Evolutionary conservation across 176 grass and related monocot species (phyloP), one percentile per base, ranked within the genome.

Genomic region (Triticum timopheevii): DNA sequence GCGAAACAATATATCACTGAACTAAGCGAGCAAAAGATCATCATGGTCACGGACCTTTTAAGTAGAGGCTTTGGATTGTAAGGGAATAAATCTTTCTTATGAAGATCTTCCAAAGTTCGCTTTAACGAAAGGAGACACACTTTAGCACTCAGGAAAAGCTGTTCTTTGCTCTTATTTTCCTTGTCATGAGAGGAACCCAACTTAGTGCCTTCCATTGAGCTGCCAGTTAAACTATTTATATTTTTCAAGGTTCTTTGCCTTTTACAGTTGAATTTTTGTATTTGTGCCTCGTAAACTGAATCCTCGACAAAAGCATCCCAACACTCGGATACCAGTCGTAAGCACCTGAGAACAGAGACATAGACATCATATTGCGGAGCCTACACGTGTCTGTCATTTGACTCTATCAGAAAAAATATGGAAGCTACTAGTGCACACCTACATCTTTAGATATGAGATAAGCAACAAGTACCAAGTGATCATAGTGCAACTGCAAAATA

Each of bases 401-500:
- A 81, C 80, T 52, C 49, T 24, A 31, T 70, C 34, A 84, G 24
- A 27, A 76, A 38, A 39, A 15, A 12, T 24, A 82, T 80, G 28
- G 42, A 70, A 81, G 73, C 23, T 58, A 81, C 65, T 83, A 72
- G 82, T 86, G 81, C 65, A 95, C 85, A 68, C 96, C 90, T 61
- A 88, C 90, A 85, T 96, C 92, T 84, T 96, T 94, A 80, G 96
- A 96, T 87, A 95, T 94, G 65, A 98, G 93, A 82, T 96, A 98
- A 87, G 96, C 96, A 85, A 96, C 74, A 73, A 98, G 90, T 64
- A 98, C 90, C 87, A 96, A 82, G 82, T 98, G 93, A 94, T 98
- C 96, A 85, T 94, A 98, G 83, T 94, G 83, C 66, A 98, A 82
- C 96, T 98, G 93, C 82, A 92, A 77, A 82, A 93, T 62, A 83